Conservation (phyloP, 2,329 filamentous ascomycete species). For the Alternaria viburni region DNA sequence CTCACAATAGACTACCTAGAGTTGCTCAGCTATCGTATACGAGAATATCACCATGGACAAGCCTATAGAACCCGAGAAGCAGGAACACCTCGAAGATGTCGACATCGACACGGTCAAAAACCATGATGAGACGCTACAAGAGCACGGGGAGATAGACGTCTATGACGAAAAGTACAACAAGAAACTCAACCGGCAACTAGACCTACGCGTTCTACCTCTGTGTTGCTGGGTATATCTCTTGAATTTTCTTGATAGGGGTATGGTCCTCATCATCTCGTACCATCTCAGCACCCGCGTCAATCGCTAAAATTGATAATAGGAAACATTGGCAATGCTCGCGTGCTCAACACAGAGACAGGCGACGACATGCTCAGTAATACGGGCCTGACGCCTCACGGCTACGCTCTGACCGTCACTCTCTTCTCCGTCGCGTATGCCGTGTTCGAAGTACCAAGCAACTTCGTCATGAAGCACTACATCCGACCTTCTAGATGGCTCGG, state of each 20-base stretch:
- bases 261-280: not conserved
- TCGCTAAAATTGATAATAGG: not conserved
- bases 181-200: slow-evolving; percentile 1
- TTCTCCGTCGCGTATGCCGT: slow-evolving; percentile 42
- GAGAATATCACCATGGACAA: not conserved
- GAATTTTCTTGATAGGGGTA: slow-evolving; percentile 4
- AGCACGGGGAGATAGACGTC: not conserved
- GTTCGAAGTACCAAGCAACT: slow-evolving; percentile 61
- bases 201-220: slow-evolving; percentile 1
- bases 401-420: slow-evolving; percentile 54
- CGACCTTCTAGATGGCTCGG: slow-evolving; percentile 45
- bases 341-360: slow-evolving; percentile 64
- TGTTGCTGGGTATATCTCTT: slow-evolving; percentile 8
- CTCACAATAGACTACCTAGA: not conserved
- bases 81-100: not conserved
- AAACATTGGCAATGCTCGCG: slow-evolving; percentile 68
- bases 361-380: slow-evolving; percentile 69
- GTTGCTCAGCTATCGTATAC: not conserved
- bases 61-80: not conserved
- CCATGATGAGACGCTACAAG: not conserved
- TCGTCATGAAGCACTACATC: slow-evolving; percentile 61
- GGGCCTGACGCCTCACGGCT: slow-evolving; percentile 59
- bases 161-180: slow-evolving; percentile 1
- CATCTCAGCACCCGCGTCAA: not conserved
- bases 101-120: not conserved